Evolutionary conservation across 2,329 filamentous ascomycete genomes (phyloP), one percentile per base, ranked within the genome.

Genomic region (Trichophyton rubrum): DNA sequence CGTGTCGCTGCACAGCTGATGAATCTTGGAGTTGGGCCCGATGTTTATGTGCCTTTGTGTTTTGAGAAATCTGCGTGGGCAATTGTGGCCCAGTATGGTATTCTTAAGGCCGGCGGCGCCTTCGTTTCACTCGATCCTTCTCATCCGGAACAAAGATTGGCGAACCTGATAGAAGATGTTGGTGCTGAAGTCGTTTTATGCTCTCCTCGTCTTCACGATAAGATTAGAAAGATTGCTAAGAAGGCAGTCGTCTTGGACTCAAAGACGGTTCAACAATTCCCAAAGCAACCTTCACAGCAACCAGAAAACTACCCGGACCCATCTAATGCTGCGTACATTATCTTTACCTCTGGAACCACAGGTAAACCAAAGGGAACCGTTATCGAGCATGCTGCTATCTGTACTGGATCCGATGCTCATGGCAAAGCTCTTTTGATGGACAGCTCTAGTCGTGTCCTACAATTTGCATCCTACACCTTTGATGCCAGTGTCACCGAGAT

Each of bases 311-410:
- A 45, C 24, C 51, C 67, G 24, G 67, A 45, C 2, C 66, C 70
- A 2, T 56, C 62, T 1, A 72, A 71, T 59, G 68, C 70, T 20
- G 84, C 84, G 0, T 87, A 85, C 66, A 76, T 84, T 2, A 78
- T 88, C 3, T 83, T 86, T 63, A 81, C 80, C 0, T 80, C 80
- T 1, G 80, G 81, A 0, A 81, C 80, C 0, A 80, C 81, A 1
- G 79, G 79, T 56, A 78, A 77, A 58, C 81, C 82, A 0, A 83
- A 83, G 61, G 84, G 83, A 1, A 80, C 85, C 11, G 81, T 85
- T 17, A 82, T 86, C 62, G 81, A 81, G 6, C 85, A 88, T 65
- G 73, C 74, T 0, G 79, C 82, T 0, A 74, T 86, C 0, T 80
- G 81, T 1, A 82, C 82, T 0, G 76, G 78, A 0, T 78, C 82